phyloP scores from a whole-genome alignment of 1,139 yeast genomes.

The Blastobotrys serpentis region DNA sequence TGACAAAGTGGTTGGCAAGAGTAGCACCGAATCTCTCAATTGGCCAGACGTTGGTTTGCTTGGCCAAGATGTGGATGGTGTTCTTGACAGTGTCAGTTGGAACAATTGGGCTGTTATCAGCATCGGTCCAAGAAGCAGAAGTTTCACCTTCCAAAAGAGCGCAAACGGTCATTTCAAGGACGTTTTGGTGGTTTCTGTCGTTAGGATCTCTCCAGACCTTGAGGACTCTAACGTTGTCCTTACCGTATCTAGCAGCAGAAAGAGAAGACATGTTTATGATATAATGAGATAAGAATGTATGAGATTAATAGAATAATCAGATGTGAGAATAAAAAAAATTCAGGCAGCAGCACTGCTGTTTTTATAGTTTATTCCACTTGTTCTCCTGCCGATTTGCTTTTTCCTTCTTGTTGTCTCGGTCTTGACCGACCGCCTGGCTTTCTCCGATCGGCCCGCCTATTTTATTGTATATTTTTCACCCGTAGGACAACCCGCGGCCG shows the following conservation, averaged over 20 bases:
- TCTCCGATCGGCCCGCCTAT: slow-evolving; percentile 1
- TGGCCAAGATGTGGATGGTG: slow-evolving; percentile 79
- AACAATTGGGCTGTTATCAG: slow-evolving; percentile 83
- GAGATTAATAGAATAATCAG: neutral
- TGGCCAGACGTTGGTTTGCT: slow-evolving; percentile 75
- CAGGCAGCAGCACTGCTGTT: neutral
- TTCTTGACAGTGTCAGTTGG: slow-evolving; percentile 95
- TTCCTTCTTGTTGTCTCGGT: neutral
- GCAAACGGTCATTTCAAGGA: slow-evolving; percentile 79
- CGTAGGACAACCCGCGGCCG: neutral
- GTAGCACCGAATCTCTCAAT: slow-evolving; percentile 87
- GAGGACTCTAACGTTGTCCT: slow-evolving; percentile 85
- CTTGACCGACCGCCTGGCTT: neutral
- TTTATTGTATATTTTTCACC: too few species aligned
- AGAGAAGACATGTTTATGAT: slow-evolving; percentile 26
- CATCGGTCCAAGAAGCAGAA: slow-evolving; percentile 76
- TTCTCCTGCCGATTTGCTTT: neutral
- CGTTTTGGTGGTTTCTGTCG: slow-evolving; percentile 70
- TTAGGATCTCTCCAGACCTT: slow-evolving; percentile 76
- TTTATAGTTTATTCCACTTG: neutral
- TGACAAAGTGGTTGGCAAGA: slow-evolving; percentile 74
- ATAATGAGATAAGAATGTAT: too few species aligned
- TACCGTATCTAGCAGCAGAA: slow-evolving; percentile 70
- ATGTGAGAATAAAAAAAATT: neutral
- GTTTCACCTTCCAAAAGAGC: slow-evolving; percentile 74